A percentile compares a stretch with the other conserved stretches of the same genome.
These are phyloP conservation scores for Yamadazyma sp. DNA, from an alignment of 805 yeast genomes.

Conservation along the genomic window DNA sequence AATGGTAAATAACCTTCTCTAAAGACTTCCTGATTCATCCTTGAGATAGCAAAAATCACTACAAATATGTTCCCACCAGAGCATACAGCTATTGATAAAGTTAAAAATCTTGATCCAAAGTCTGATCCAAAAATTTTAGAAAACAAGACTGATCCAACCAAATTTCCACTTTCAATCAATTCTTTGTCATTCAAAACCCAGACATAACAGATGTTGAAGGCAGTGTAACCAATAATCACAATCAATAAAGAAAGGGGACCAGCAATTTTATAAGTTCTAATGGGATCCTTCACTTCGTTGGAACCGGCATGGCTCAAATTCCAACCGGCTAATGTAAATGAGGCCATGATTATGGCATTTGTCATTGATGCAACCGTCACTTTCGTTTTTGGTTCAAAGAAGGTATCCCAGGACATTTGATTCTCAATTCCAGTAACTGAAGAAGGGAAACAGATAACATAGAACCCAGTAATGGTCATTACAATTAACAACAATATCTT, in stretches of 20 bases:
- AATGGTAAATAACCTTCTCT: slow-evolving; percentile 62
- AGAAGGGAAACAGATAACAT: slow-evolving; percentile 50
- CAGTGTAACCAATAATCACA: slow-evolving; percentile 46
- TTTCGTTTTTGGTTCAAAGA: slow-evolving; percentile 28
- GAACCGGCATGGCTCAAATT: slow-evolving; percentile 57
- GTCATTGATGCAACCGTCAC: slow-evolving; percentile 47
- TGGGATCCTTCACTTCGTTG: slow-evolving; percentile 60
- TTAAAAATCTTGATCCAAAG: slow-evolving; percentile 52
- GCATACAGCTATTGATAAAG: slow-evolving; percentile 57
- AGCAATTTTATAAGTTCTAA: slow-evolving; percentile 54
- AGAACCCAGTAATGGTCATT: slow-evolving; percentile 57
- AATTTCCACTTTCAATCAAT: slow-evolving; percentile 51
- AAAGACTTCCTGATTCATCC: slow-evolving; percentile 64
- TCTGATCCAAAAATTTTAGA: slow-evolving; percentile 52
- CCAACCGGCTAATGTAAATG: slow-evolving; percentile 65
- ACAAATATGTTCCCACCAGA: slow-evolving; percentile 64
- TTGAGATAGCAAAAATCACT: slow-evolving; percentile 54
- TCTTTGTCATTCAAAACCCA: slow-evolving; percentile 54
- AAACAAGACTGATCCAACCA: slow-evolving; percentile 58
- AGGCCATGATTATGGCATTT: slow-evolving; percentile 54
- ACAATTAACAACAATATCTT: slow-evolving; percentile 53
- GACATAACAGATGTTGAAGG: slow-evolving; percentile 56
- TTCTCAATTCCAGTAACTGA: slow-evolving; percentile 42
- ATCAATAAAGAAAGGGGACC: slow-evolving; percentile 54
- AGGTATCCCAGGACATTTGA: slow-evolving; percentile 31